Base-by-base conservation (phyloP, 805 yeast species). In the Metschnikowia amazonensis region DNA sequence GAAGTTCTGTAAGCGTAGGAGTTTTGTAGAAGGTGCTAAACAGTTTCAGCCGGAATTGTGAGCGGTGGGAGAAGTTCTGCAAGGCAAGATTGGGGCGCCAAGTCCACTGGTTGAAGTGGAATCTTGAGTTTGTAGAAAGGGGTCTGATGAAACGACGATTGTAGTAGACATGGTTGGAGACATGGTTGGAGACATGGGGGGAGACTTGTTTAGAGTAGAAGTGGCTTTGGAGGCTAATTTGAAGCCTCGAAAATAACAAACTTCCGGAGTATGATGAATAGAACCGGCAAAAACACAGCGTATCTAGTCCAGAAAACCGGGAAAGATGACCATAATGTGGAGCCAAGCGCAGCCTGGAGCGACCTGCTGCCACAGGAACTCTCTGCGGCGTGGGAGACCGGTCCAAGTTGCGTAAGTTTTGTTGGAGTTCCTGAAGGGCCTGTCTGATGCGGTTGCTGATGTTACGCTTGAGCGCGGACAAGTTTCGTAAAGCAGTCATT, bases 381-480 rank as follows among this genome's bases (percentile, higher is more conserved):
- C 69, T 63, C 28, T 54, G 63, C 11, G 59, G 65, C 11, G 52
- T 51, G 2, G 51, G 50, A 17, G 43, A 30, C 9, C 51, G 33
- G 17, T 60, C 60, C 31, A 60, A 58, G n/a, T 58, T 50, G 24
- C 59, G 52, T 30, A 65, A 48, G 27, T 53, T 63, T 52, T 50
- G 51, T 29, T 72, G 69, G 44, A 78, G 63, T 47, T 78, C 81
- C 51, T 75, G 74, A 21, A 78, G 65, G 24, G 72, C 69, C 57
- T 72, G 71, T 47, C 74, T 70, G 47, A 75, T 63, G 45, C 74
- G 75, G 50, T 71, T 64, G 29, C 77, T 73, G 17, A 80, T 67
- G 53, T 67, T 70, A 41, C 74, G 66, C 48, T 56, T 55, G 42
- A 69, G 65, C 47, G 76, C 48, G 3, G 57, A 28, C 56, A 51